Base-by-base conservation (phyloP, 1,139 yeast genomes). In the Geotrichum phurueaensis region DNA sequence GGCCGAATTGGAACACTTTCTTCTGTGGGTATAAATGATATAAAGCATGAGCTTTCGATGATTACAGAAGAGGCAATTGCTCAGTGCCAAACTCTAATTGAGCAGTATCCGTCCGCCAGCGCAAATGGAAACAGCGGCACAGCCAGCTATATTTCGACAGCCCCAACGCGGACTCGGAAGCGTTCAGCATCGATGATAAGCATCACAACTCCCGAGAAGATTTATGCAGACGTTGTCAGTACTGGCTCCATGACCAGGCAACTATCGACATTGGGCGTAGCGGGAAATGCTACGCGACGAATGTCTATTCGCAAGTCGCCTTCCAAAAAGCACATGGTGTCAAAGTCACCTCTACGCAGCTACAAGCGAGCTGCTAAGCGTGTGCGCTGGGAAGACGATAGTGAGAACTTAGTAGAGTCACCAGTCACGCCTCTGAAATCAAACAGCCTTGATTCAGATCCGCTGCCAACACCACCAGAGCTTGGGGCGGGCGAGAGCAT, bases 371-470 rank as follows among this genome's bases (percentile, higher is more conserved):
- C 70, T 2, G 61, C 65, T 3, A 69, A 69, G 51, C 61, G 71
- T 39, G 72, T 69, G 0, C 60, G 71, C 51, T 69, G 72, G 72
- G 70, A 68, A 52, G 71, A 68, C 54, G 69, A 65, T 49, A 47
- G 53, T 54, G 57, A 56, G 31, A 31, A 27, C 18, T 39, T 49
- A 6, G 49, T 59, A 54, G 58, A 45, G 25, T 49, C 47, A 10
- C 54, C 59, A 15, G 18, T 18, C 2, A 59, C 59, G 48, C 62
- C 59, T 15, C 6, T 36, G 33, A 18, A 53, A 20, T 2, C 45
- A 50, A 39, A 33, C 13, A 43, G 9, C 9, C 48, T 25, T 10
- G 53, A 43, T 25, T n/a, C 25, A 6, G 58, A 58, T 29, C 18
- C 53, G 6, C 43, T 59, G 12, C 57, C 54, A 6, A 47, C 60